Conservation (phyloP, 257 asterid species). For the Cordia subcordata region DNA sequence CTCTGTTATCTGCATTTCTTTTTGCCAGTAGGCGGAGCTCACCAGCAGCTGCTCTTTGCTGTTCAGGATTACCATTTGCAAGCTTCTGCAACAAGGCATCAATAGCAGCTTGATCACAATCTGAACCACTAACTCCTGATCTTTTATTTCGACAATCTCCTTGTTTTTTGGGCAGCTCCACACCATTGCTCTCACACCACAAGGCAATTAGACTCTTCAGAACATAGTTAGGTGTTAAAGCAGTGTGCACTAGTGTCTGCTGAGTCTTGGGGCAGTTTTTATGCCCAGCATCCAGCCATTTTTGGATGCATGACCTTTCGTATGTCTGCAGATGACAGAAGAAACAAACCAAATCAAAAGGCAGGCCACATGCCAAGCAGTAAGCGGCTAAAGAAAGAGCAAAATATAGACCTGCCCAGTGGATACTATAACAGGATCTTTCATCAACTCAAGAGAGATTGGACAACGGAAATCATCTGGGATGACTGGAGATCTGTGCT, state of each 20-base stretch:
- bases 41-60: conserved; percentile 90
- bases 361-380: conserved; percentile 3
- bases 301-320: conserved; percentile 86
- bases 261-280: conserved; percentile 97
- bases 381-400: conserved; percentile 9
- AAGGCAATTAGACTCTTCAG: conserved; percentile 83
- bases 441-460: conserved; percentile 95
- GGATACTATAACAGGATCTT: conserved; percentile 96
- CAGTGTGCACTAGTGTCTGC: conserved; percentile 79
- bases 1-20: conserved; percentile 84
- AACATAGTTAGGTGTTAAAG: conserved; percentile 97
- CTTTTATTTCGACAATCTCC: conserved; percentile 50
- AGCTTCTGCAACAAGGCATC: conserved; percentile 62
- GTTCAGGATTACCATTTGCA: conserved; percentile 59
- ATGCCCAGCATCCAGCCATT: conserved; percentile 97
- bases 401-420: conserved; percentile 78
- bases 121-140: conserved; percentile 57
- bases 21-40: conserved; percentile 97
- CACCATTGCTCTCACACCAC: conserved; percentile 96
- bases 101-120: conserved; percentile 75
- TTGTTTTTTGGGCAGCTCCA: conserved; percentile 79
- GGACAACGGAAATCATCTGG: conserved; percentile 99
- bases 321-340: conserved; percentile 57
- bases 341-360: not conserved
- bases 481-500: conserved; percentile 83